Percentiles rank a stretch among this genome's conserved stretches.
These are phyloP conservation scores for Suhomyces sp. DNA, from an alignment of 805 yeast genomes.

Conservation along the genomic window DNA sequence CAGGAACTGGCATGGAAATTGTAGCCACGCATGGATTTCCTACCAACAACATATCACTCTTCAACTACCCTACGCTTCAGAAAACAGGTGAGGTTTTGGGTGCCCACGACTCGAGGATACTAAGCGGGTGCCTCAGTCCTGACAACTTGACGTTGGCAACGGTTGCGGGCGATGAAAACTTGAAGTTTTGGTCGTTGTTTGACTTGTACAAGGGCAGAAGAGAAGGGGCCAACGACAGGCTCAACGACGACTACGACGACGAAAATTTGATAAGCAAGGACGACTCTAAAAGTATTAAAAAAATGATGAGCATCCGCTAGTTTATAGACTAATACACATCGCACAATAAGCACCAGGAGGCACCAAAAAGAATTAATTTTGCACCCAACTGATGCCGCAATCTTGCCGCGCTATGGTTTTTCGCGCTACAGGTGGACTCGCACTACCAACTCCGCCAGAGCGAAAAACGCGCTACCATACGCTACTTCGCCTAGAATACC, in stretches of 20 bases:
- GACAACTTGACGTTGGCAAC: conserved; percentile 90
- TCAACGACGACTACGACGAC: conserved; percentile 13
- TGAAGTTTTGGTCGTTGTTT: conserved; percentile 91
- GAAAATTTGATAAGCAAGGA: conserved; percentile 10
- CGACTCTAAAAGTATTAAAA: conserved; percentile 19
- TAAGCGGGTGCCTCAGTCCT: conserved; percentile 81
- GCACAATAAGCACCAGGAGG: neutral
- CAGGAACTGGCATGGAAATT: conserved; percentile 73
- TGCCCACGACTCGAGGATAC: conserved; percentile 88
- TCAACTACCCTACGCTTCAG: conserved; percentile 80
- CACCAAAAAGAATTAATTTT: neutral
- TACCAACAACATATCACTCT: conserved; percentile 74
- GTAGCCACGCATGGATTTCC: conserved; percentile 96
- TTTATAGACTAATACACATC: neutral
- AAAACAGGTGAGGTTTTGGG: conserved; percentile 82
- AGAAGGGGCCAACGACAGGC: conserved; percentile 16
- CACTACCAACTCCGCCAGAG: neutral
- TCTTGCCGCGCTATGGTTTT: neutral
- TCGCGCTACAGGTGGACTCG: neutral
- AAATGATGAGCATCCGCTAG: conserved; percentile 21
- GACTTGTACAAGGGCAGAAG: conserved; percentile 43
- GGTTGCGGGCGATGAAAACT: conserved; percentile 92
- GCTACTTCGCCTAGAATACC: neutral
- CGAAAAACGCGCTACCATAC: neutral
- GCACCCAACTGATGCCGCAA: neutral